Conservation (phyloP, 371 early-diverging fungal species). For the Zopfochytrium polystomum region DNA sequence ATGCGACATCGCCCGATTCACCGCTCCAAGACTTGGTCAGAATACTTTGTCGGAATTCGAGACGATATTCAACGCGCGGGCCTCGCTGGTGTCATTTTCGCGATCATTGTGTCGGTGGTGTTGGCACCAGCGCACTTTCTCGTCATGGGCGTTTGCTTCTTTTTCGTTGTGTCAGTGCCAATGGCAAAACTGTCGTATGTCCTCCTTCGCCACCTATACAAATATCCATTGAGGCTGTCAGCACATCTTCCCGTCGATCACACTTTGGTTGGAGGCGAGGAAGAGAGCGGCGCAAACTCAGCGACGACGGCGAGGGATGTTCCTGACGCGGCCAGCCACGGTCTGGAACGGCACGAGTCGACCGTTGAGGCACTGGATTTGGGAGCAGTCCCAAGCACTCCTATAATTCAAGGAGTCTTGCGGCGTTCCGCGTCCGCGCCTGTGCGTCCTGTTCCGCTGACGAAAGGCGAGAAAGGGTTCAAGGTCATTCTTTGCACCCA, state of each 20-base stretch:
- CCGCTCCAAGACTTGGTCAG: too few species aligned
- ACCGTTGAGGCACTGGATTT: too few species aligned
- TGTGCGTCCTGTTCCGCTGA: background rate
- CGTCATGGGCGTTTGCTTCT: slow-evolving; percentile 76
- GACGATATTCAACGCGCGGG: slow-evolving; percentile 43
- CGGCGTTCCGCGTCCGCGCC: too few species aligned
- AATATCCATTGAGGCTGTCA: slow-evolving; percentile 71
- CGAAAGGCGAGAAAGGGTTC: slow-evolving; percentile 30
- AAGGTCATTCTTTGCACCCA: slow-evolving; percentile 49
- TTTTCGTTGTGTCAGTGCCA: slow-evolving; percentile 83
- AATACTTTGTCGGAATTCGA: too few species aligned
- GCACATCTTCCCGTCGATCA: slow-evolving; percentile 21
- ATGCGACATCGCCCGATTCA: too few species aligned
- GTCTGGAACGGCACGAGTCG: background rate
- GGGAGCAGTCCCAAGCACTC: too few species aligned
- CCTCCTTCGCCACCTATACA: slow-evolving; percentile 62
- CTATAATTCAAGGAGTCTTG: too few species aligned
- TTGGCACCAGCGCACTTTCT: slow-evolving; percentile 73
- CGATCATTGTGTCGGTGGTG: slow-evolving; percentile 37
- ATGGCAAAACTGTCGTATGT: slow-evolving; percentile 88
- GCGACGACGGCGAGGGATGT: too few species aligned
- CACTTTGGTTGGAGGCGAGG: background rate
- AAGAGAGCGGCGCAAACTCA: too few species aligned
- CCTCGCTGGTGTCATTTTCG: slow-evolving; percentile 62
- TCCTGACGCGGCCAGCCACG: too few species aligned